phyloP scores from a whole-genome alignment of 257 asterid species.

The Mitragyna speciosa region DNA sequence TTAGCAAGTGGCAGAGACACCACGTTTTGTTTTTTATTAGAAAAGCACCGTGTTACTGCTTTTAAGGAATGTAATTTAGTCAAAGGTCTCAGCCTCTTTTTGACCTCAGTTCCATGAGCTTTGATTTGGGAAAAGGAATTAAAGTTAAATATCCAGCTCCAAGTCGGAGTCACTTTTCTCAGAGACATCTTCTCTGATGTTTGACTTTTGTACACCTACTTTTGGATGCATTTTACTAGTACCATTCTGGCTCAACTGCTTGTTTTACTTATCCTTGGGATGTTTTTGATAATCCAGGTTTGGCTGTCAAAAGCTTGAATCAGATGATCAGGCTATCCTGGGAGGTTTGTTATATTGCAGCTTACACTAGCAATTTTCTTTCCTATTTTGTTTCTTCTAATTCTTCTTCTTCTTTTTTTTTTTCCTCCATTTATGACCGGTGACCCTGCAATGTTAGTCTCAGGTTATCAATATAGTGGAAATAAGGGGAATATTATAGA shows the following conservation, averaged over 20 bases:
- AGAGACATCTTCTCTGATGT: neutral
- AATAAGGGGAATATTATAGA: conserved; percentile 31
- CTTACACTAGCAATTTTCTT: conserved; percentile 1
- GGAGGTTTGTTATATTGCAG: conserved; percentile 41
- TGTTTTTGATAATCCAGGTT: conserved; percentile 37
- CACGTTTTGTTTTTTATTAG: neutral
- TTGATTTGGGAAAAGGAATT: neutral
- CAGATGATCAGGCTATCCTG: conserved; percentile 36
- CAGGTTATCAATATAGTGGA: conserved; percentile 48
- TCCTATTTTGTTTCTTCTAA: conserved; percentile 1
- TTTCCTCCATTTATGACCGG: neutral
- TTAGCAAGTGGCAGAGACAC: neutral
- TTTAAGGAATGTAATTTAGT: neutral
- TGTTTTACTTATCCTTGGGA: neutral
- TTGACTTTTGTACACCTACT: neutral
- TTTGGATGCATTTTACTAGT: neutral
- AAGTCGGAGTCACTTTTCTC: neutral
- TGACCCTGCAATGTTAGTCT: conserved; percentile 15
- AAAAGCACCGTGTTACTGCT: too few species aligned
- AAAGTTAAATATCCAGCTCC: neutral
- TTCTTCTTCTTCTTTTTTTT: neutral
- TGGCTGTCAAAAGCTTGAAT: conserved; percentile 38
- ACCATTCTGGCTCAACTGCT: neutral
- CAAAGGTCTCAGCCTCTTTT: neutral
- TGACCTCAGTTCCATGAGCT: neutral